Conservation (phyloP, 1,284 basidiomycete species). For the Neonothopanus nambi region DNA sequence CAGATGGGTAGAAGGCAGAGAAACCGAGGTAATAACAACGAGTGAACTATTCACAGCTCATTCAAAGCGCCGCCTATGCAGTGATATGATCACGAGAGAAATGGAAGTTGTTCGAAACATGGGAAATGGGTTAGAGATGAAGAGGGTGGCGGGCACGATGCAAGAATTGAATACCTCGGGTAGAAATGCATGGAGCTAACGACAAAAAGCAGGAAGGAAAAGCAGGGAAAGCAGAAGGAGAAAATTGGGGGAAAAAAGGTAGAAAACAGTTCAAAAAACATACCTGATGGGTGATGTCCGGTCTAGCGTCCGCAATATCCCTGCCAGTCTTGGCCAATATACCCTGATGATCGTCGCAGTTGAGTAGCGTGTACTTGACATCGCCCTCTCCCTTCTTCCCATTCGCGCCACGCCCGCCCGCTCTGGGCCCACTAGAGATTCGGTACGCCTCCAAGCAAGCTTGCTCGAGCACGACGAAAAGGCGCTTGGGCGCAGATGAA, state of each 20-base stretch:
- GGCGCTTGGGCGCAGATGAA: conserved; percentile 52
- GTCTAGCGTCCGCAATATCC: conserved; percentile 97
- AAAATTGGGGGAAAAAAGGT: conserved; percentile 5
- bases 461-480: conserved; percentile 91
- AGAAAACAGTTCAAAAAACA: conserved; percentile 23
- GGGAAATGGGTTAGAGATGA: not conserved
- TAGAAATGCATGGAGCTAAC: no score
- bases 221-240: not conserved
- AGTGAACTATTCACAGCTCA: not conserved
- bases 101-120: not conserved
- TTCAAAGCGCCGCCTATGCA: no score
- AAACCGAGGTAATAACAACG: not conserved
- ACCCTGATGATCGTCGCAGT: conserved; percentile 99
- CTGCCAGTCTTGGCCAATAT: conserved; percentile 97
- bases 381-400: conserved; percentile 63
- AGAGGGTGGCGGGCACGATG: not conserved
- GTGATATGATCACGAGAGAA: not conserved
- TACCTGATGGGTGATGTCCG: conserved; percentile 99
- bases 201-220: not conserved
- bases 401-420: conserved; percentile 49
- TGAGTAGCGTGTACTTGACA: conserved; percentile 95
- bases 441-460: conserved; percentile 97
- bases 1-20: not conserved
- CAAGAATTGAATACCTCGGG: not conserved
- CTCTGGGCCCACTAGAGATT: conserved; percentile 55